These are phyloP conservation scores for Theileria orientalis DNA, from an alignment of 169 alveolate genomes.

Conservation along the genomic window DNA sequence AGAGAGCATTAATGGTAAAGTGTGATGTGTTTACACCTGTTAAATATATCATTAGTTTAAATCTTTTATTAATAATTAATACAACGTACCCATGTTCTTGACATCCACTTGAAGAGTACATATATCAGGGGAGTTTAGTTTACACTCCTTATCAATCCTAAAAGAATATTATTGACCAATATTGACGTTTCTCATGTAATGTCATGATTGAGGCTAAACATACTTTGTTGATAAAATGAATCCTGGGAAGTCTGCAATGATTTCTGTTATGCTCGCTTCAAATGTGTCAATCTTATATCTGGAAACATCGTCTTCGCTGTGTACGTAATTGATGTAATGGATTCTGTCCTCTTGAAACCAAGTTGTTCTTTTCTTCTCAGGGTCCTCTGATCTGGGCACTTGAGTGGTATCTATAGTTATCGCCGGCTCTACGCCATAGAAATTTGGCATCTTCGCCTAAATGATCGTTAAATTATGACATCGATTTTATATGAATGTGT, in stretches of 20 bases:
- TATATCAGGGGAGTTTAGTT: not conserved
- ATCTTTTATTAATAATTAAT: not conserved
- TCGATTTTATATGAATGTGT: not conserved
- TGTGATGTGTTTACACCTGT: constrained; percentile 9
- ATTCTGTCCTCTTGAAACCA: constrained; percentile 21
- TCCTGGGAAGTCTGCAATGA: constrained; percentile 48
- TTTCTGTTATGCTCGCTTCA: constrained; percentile 45
- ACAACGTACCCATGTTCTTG: constrained; percentile 42
- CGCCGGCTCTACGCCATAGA: constrained; percentile 55
- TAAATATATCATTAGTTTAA: not conserved
- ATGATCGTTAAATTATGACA: not conserved
- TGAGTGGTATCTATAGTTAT: not conserved
- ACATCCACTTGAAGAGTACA: constrained; percentile 24
- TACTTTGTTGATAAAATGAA: constrained; percentile 56
- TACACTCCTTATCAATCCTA: constrained; percentile 36
- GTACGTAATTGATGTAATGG: constrained; percentile 33
- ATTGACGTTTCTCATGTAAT: not conserved
- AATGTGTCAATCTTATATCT: constrained; percentile 35
- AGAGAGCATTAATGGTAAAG: constrained; percentile 23
- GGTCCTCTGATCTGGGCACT: not conserved
- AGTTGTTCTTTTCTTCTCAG: constrained; percentile 12
- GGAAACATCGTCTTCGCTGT: constrained; percentile 27
- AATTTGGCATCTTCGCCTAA: constrained; percentile 45
- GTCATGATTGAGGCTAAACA: not conserved
- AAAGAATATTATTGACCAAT: not conserved